Conservation (phyloP, 495 filamentous ascomycete species). For the Geopyxis carbonaria region DNA sequence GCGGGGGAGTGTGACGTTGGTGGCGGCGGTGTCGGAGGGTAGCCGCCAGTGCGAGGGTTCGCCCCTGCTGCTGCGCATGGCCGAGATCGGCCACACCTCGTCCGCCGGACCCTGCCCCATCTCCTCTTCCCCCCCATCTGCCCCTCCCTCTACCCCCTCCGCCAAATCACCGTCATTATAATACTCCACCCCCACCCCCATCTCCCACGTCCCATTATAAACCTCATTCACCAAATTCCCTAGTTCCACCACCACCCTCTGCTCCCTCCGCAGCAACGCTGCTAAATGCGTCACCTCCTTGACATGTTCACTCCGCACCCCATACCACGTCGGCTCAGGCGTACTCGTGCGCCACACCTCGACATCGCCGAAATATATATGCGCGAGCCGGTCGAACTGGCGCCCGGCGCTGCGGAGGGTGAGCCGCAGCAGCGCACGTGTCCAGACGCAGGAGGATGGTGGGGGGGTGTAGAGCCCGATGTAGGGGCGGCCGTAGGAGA, state of each 20-base stretch:
- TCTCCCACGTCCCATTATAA: conserved; percentile 68
- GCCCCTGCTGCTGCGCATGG: conserved; percentile 34
- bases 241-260: conserved; percentile 71
- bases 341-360: conserved; percentile 80
- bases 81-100: conserved; percentile 58
- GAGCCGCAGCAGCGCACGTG: conserved; percentile 63
- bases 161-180: conserved; percentile 30
- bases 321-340: conserved; percentile 64
- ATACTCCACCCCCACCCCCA: conserved; percentile 60
- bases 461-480: conserved; percentile 53
- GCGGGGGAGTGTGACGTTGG: conserved; percentile 31
- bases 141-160: too few species aligned
- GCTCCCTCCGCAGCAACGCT: conserved; percentile 44
- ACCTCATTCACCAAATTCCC: conserved; percentile 56
- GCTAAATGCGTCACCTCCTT: conserved; percentile 72
- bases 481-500: conserved; percentile 63
- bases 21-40: conserved; percentile 42
- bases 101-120: conserved; percentile 42
- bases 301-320: conserved; percentile 36
- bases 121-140: too few species aligned
- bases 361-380: conserved; percentile 64
- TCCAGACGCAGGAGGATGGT: conserved; percentile 48
- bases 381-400: conserved; percentile 65
- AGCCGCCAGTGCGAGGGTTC: conserved; percentile 50
- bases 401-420: conserved; percentile 56